Evolutionary conservation across 2,329 filamentous ascomycete species (phyloP).

Genomic region (Fusarium pininemorale): DNA sequence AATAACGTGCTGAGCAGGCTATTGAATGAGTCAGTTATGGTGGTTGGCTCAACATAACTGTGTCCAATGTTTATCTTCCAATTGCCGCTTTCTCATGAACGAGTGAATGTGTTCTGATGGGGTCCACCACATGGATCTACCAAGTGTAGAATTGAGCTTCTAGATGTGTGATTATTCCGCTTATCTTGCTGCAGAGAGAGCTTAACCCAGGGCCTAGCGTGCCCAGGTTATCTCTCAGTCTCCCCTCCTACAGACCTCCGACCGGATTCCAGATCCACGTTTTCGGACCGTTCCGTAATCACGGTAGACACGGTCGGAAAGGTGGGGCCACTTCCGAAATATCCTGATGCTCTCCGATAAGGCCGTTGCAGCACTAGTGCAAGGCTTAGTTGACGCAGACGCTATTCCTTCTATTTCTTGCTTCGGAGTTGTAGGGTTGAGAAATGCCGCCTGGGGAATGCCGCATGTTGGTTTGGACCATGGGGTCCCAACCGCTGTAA

Average conservation of each 20-base stretch:
- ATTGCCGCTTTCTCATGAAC: not conserved
- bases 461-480: not conserved
- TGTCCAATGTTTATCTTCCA: not conserved
- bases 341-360: not conserved
- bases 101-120: not conserved
- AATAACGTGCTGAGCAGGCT: too few species aligned
- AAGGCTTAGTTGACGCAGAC: not conserved
- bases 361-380: not conserved
- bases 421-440: not conserved
- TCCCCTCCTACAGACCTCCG: not conserved
- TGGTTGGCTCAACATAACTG: rapidly evolving
- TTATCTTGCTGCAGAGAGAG: not conserved
- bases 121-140: not conserved
- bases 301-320: not conserved
- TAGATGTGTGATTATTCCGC: not conserved
- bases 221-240: not conserved
- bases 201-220: not conserved
- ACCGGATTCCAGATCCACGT: not conserved
- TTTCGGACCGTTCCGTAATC: not conserved
- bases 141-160: not conserved
- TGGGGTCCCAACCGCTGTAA: not conserved
- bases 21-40: rapidly evolving
- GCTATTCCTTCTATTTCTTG: too few species aligned
- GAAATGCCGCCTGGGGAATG: not conserved
- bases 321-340: not conserved